A percentile compares a stretch with the other conserved stretches of the same genome.
These are phyloP conservation scores for Trapa bicornis DNA, from an alignment of 345 rosid species.

Conservation along the genomic window DNA sequence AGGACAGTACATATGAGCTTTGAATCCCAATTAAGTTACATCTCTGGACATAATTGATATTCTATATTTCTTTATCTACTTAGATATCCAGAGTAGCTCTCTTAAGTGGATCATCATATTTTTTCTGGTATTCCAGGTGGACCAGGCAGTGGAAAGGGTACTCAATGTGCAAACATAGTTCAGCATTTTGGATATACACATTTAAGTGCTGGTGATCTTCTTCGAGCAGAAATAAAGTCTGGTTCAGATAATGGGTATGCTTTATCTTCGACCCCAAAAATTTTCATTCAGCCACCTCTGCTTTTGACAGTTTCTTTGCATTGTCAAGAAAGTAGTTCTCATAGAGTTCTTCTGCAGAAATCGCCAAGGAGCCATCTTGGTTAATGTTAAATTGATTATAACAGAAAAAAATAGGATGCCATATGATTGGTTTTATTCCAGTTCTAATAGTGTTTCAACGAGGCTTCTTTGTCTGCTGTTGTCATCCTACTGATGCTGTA, in stretches of 20 bases:
- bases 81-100: neutral
- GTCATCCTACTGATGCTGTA: neutral
- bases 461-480: no score
- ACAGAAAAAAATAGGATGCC: no score
- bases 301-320: neutral
- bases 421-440: no score
- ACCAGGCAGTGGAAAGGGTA: slow-evolving; percentile 89
- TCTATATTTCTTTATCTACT: neutral
- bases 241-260: slow-evolving; percentile 67
- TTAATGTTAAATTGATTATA: neutral
- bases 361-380: neutral
- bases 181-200: slow-evolving; percentile 56
- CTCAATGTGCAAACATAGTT: slow-evolving; percentile 58
- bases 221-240: slow-evolving; percentile 54
- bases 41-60: neutral
- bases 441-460: no score
- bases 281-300: neutral
- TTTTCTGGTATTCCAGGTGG: slow-evolving; percentile 45
- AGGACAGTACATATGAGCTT: neutral
- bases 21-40: neutral
- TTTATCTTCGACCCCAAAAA: neutral
- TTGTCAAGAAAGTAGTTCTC: neutral
- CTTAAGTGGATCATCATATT: slow-evolving; percentile 1
- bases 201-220: slow-evolving; percentile 82
- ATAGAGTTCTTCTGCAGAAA: no score